A percentile compares a stretch with the other conserved stretches of the same genome.
Evolutionary conservation across 164 flowering plant genomes (phyloP).

Genomic region (Berberis vulgaris): DNA sequence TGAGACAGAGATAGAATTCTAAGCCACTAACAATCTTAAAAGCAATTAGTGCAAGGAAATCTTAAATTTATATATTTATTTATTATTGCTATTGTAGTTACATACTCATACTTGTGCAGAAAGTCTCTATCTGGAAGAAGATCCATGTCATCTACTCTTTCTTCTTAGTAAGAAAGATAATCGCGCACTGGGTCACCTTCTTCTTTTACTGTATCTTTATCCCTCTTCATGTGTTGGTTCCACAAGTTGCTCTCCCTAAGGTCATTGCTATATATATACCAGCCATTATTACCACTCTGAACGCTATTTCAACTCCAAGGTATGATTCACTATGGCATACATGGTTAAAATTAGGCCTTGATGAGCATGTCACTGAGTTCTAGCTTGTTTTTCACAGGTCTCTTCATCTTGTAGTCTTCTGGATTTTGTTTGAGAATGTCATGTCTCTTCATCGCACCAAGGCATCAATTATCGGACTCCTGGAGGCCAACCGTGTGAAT

Average conservation of each 20-base stretch:
- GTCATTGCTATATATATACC: constrained; percentile 51
- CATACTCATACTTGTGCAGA: constrained; percentile 33
- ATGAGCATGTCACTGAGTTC: too few species aligned
- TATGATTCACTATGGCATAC: not conserved
- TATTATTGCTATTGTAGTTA: not conserved
- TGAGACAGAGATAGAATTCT: too few species aligned
- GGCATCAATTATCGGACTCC: constrained; percentile 60
- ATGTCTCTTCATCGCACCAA: constrained; percentile 73
- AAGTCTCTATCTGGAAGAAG: constrained; percentile 56
- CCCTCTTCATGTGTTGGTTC: constrained; percentile 45
- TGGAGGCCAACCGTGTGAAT: constrained; percentile 54
- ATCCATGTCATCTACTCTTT: constrained; percentile 53
- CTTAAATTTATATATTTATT: too few species aligned
- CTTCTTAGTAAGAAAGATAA: constrained; percentile 70
- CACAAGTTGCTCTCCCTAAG: constrained; percentile 49
- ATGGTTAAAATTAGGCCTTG: not conserved
- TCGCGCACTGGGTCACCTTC: constrained; percentile 65
- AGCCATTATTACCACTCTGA: constrained; percentile 53
- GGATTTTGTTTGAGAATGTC: constrained; percentile 78
- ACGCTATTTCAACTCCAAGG: constrained; percentile 56
- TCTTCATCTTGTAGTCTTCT: constrained; percentile 52
- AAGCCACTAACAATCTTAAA: too few species aligned
- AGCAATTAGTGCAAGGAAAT: too few species aligned
- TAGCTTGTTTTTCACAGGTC: constrained; percentile 28
- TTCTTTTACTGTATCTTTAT: constrained; percentile 65